Evolutionary conservation across 305 asterid species (phyloP), one percentile per base, ranked within the genome.

Genomic region (Fraxinus albicans): DNA sequence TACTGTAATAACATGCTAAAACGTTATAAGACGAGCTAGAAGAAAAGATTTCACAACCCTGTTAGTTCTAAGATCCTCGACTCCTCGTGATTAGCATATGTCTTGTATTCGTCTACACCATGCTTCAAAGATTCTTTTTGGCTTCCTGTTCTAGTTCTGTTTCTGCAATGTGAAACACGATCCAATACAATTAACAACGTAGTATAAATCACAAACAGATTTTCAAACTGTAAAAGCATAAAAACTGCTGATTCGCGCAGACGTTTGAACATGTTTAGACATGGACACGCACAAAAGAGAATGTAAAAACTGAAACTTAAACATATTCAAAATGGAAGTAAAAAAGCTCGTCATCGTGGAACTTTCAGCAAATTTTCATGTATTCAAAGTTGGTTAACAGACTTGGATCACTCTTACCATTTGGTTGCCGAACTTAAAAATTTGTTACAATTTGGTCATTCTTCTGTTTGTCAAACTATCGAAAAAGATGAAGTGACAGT

Each of bases 151-250:
- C 88, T 50, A 79, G 31, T 78, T 85, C 88, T 40, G 53, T 83
- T 85, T 85, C 92, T 89, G 90, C 88, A 86, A 73, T 34, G 74
- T 10, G 79, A 50, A 0, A 63, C 34, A 38, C 15, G 12, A 80
- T 79, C 81, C 36, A 19, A 21, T 10, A 25, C 13, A 27, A 25
- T 13, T 9, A 8, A 55, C 23, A 40, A 44, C 6, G 27, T 74
- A 25, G 25, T 8, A 10, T 65, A 35, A 58, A 67, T 34, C 44
- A 4, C 42, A 17, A 21, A 25, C 65, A 79, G 21, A 29, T 25
- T 79, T 53, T 40, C 7, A 40, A 40, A n/a, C 31, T 25, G 77
- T 31, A 67, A 40, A 40, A 67, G 9, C 47, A 15, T 17, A 72
- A 15, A 34, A 15, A 34, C 42, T 21, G 33, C 72, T 60, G 72